Conservation (phyloP, 306 rosid genomes). For the Morella rubra region DNA sequence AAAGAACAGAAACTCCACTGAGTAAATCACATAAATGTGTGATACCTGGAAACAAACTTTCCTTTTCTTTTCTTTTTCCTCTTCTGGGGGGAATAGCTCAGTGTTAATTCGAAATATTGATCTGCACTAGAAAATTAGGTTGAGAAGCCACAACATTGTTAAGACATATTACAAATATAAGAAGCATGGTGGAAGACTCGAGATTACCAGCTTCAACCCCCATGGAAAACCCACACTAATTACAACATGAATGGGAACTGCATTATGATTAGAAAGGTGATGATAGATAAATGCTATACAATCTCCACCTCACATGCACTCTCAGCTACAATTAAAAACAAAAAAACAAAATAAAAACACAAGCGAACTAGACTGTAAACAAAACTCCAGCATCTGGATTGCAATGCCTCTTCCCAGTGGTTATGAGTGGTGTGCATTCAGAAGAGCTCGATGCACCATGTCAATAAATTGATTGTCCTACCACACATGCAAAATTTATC, state of each 20-base stretch:
- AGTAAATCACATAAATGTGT: too few species aligned
- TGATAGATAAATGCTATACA: conserved; percentile 5
- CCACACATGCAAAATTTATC: conserved; percentile 4
- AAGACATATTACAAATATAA: too few species aligned
- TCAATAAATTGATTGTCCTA: conserved; percentile 67
- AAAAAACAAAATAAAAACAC: conserved; percentile 28
- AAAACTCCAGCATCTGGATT: conserved; percentile 20
- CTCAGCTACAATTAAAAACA: background rate
- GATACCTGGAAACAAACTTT: too few species aligned
- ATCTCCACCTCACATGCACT: conserved; percentile 1
- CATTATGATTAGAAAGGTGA: background rate
- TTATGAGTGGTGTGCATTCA: conserved; percentile 52
- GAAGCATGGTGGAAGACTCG: too few species aligned
- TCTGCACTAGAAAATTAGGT: too few species aligned
- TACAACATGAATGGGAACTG: background rate
- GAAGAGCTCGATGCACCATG: conserved; percentile 48
- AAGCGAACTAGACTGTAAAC: conserved; percentile 24
- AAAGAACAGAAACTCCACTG: too few species aligned
- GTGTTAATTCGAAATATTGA: too few species aligned
- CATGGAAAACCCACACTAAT: background rate
- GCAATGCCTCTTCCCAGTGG: conserved; percentile 25
- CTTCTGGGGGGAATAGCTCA: too few species aligned
- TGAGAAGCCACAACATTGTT: too few species aligned
- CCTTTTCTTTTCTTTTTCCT: too few species aligned
- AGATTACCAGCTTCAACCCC: background rate